phyloP scores from a whole-genome alignment of 768 basidiomycete species.

The Termitomyces sp. region DNA sequence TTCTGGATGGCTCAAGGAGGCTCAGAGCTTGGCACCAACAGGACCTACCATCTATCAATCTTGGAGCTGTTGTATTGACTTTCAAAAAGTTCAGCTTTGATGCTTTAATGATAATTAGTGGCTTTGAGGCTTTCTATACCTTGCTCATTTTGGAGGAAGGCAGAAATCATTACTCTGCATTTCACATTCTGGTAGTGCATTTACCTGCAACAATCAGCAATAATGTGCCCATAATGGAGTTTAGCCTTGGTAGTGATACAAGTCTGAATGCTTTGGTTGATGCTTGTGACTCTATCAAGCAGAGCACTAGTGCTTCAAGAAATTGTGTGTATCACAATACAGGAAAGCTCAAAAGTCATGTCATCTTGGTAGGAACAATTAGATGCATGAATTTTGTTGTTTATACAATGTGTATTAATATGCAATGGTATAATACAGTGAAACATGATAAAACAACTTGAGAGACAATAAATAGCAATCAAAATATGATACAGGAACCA shows the following conservation, averaged over 20 bases:
- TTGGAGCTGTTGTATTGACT: constrained; percentile 84
- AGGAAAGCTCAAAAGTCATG: neutral
- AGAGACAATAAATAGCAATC: neutral
- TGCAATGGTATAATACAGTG: neutral
- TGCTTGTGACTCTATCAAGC: constrained; percentile 98
- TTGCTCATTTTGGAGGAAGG: constrained; percentile 75
- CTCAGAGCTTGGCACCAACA: constrained; percentile 96
- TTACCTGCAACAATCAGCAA: constrained; percentile 97
- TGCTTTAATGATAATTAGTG: constrained; percentile 84
- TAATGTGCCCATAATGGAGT: constrained; percentile 96
- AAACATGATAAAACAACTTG: neutral
- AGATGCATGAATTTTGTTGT: neutral
- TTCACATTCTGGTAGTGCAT: constrained; percentile 95
- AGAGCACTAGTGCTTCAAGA: constrained; percentile 93
- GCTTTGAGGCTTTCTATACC: constrained; percentile 90
- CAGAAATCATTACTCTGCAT: constrained; percentile 78
- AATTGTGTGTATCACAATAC: constrained; percentile 72
- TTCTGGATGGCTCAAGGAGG: constrained; percentile 96
- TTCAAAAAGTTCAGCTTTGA: constrained; percentile 84
- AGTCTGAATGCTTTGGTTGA: constrained; percentile 95
- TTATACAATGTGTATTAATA: neutral
- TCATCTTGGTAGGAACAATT: too few species aligned
- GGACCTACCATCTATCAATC: constrained; percentile 80
- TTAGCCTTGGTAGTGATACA: constrained; percentile 93
- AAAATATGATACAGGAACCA: neutral